Percentiles rank a stretch among this genome's conserved stretches.
phyloP scores from a whole-genome alignment of 768 basidiomycete species.

The Tricholoma furcatifolium region DNA sequence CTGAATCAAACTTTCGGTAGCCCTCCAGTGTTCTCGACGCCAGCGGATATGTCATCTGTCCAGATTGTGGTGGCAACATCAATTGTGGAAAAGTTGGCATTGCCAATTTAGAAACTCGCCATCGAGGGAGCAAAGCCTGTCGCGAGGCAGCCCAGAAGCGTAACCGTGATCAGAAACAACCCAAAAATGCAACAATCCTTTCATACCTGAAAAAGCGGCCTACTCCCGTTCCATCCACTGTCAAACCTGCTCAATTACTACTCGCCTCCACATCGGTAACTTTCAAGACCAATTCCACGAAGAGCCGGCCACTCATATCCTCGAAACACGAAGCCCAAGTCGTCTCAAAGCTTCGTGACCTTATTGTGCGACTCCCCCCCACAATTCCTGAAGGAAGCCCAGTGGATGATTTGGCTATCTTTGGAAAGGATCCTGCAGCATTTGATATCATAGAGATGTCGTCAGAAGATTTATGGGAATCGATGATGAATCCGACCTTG shows the following conservation, averaged over 20 bases:
- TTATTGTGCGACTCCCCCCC: conserved; percentile 6
- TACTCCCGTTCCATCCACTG: too few relatives aligned
- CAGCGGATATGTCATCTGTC: conserved; percentile 18
- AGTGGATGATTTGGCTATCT: conserved; percentile 8
- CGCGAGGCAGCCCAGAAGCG: conserved; percentile 13
- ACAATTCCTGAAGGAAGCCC: conserved; percentile 11
- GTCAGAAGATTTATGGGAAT: conserved; percentile 21
- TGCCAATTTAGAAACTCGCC: conserved; percentile 17
- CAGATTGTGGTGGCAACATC: conserved; percentile 17
- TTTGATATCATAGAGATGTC: conserved; percentile 1
- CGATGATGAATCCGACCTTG: conserved; percentile 15
- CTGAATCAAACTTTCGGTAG: too few relatives aligned
- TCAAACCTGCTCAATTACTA: not conserved
- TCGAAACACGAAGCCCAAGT: not conserved
- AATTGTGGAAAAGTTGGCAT: conserved; percentile 20
- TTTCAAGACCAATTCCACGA: not conserved
- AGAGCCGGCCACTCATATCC: not conserved
- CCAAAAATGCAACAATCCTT: conserved; percentile 12
- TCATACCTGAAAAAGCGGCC: not conserved
- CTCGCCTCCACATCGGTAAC: not conserved
- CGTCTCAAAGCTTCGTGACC: conserved; percentile 1
- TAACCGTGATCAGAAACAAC: conserved; percentile 10
- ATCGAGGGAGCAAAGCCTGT: conserved; percentile 12
- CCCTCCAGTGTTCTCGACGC: conserved; percentile 7
- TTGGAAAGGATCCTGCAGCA: conserved; percentile 9